Conservation (phyloP, 768 basidiomycete genomes). For the Russula lepida region DNA sequence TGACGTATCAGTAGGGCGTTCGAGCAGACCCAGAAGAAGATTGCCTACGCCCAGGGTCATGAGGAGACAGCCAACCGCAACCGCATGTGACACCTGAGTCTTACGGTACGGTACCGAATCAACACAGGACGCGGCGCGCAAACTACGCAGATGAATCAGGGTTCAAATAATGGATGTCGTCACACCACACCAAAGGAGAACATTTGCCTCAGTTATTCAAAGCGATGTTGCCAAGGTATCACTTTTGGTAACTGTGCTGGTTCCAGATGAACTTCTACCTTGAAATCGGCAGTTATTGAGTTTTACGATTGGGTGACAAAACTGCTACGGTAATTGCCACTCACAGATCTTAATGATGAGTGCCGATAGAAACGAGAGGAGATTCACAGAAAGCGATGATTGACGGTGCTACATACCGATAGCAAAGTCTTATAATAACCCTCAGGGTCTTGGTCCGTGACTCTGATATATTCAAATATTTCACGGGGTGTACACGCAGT, state of each 20-base stretch:
- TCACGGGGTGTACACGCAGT: neutral
- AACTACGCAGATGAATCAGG: neutral
- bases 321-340: too few species aligned
- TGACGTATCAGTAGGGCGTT: neutral
- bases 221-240: neutral
- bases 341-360: neutral
- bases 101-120: neutral
- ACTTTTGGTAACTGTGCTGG: neutral
- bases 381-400: neutral
- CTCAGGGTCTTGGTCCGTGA: neutral
- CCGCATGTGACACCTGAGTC: neutral
- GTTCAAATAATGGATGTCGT: neutral
- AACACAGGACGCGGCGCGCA: neutral
- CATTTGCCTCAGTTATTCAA: neutral
- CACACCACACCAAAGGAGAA: neutral
- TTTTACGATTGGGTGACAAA: too few species aligned
- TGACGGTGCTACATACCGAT: neutral
- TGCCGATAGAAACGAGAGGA: neutral
- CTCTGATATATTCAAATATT: neutral
- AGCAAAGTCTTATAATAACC: neutral
- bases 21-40: neutral
- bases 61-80: neutral
- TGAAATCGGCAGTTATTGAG: neutral
- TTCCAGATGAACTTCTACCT: neutral
- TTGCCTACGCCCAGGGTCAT: neutral